Conservation (phyloP, 2,329 filamentous ascomycete species). For the Monilinia vaccinii-corymbosi region DNA sequence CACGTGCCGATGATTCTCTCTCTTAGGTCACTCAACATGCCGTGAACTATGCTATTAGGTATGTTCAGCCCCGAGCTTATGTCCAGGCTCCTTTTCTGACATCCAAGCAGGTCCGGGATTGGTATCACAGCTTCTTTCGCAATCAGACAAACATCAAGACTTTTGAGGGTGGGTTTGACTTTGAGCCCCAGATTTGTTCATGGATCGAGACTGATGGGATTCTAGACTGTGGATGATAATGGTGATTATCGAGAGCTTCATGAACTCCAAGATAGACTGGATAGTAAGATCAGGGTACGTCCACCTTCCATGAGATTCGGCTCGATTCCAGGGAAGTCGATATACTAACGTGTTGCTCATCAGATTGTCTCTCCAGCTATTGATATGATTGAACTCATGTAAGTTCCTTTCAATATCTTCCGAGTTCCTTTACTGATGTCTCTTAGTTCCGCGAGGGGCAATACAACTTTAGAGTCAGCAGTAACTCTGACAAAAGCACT, state of each 20-base stretch:
- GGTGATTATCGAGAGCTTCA: constrained; percentile 60
- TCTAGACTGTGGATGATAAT: constrained; percentile 58
- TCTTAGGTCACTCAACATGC: constrained; percentile 47
- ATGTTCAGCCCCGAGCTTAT: not conserved
- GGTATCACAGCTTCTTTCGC: constrained; percentile 78
- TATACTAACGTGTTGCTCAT: not conserved
- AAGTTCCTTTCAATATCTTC: constrained; percentile 32
- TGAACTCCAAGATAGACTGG: constrained; percentile 61
- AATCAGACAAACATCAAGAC: constrained; percentile 68
- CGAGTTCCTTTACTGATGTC: constrained; percentile 16
- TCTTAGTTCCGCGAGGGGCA: constrained; percentile 56
- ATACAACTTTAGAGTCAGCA: constrained; percentile 75
- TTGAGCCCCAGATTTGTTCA: not conserved
- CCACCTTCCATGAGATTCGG: not conserved
- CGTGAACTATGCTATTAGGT: constrained; percentile 80
- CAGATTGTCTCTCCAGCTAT: constrained; percentile 84
- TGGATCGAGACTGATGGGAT: not conserved
- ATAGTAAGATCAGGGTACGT: constrained; percentile 74
- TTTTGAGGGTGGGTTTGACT: constrained; percentile 51
- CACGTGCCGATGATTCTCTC: constrained; percentile 20
- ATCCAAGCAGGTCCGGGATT: constrained; percentile 55
- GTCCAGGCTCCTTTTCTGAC: not conserved
- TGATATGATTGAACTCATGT: constrained; percentile 88
- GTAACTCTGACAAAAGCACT: constrained; percentile 74
- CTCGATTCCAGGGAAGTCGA: not conserved